Evolutionary conservation across 2,329 filamentous ascomycete species (phyloP).

Genomic region (Microcera coccophila): DNA sequence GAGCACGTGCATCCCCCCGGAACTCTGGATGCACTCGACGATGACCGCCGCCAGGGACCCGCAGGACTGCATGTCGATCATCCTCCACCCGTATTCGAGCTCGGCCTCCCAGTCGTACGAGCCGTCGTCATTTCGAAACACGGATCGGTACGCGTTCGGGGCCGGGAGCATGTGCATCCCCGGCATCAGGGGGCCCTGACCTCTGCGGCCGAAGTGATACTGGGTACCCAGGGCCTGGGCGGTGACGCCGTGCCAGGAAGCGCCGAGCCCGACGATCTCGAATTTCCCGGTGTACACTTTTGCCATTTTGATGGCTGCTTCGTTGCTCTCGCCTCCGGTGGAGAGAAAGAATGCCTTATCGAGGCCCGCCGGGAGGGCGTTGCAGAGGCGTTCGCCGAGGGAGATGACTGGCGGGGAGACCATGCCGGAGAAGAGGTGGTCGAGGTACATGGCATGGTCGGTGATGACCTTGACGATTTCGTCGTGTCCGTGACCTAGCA

Average conservation of each 20-base stretch:
- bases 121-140: conserved; percentile 55
- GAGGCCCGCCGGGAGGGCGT: conserved; percentile 45
- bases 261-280: conserved; percentile 57
- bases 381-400: conserved; percentile 49
- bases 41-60: conserved; percentile 62
- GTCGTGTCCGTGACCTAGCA: conserved; percentile 55
- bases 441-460: conserved; percentile 47
- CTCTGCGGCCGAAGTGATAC: conserved; percentile 52
- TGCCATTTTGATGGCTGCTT: conserved; percentile 62
- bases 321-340: conserved; percentile 55
- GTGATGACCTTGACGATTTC: conserved; percentile 53
- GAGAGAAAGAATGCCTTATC: conserved; percentile 56
- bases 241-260: conserved; percentile 61
- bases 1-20: conserved; percentile 57
- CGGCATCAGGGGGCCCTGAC: conserved; percentile 47
- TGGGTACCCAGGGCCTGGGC: conserved; percentile 50
- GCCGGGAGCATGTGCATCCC: conserved; percentile 56
- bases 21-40: conserved; percentile 58
- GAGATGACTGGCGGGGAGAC: conserved; percentile 53
- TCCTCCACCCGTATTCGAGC: conserved; percentile 55
- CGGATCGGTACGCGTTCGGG: conserved; percentile 58
- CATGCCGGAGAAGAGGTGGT: conserved; percentile 59
- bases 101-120: conserved; percentile 61
- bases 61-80: conserved; percentile 56
- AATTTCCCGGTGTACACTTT: conserved; percentile 63